These are phyloP conservation scores for Botrytis medusae DNA, from an alignment of 2,329 filamentous ascomycete genomes.

Conservation along the genomic window DNA sequence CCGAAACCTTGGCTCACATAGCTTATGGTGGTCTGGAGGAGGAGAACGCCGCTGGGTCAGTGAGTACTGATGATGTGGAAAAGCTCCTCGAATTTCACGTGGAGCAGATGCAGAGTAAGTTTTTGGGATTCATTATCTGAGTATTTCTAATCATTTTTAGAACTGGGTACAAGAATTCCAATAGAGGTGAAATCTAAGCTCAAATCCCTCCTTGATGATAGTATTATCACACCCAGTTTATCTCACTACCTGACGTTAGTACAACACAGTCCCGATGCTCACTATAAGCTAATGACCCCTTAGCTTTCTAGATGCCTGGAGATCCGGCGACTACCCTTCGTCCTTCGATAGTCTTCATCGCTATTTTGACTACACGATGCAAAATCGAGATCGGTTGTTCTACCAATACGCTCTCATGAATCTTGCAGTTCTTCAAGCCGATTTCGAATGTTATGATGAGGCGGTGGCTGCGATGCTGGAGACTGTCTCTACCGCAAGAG, in stretches of 20 bases:
- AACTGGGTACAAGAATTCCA: slow-evolving; percentile 75
- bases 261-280: neutral
- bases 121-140: neutral
- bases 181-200: slow-evolving; percentile 71
- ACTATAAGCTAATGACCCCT: slow-evolving; percentile 25
- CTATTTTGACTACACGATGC: slow-evolving; percentile 96
- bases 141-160: slow-evolving; percentile 45
- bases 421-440: slow-evolving; percentile 87
- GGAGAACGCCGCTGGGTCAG: slow-evolving; percentile 42
- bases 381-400: slow-evolving; percentile 75
- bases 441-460: slow-evolving; percentile 89
- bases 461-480: slow-evolving; percentile 94
- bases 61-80: slow-evolving; percentile 79
- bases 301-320: slow-evolving; percentile 89
- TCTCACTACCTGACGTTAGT: slow-evolving; percentile 70
- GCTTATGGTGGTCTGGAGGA: slow-evolving; percentile 34
- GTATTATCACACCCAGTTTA: slow-evolving; percentile 67
- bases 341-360: slow-evolving; percentile 89
- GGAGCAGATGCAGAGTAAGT: slow-evolving; percentile 76
- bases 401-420: slow-evolving; percentile 97
- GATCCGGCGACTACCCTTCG: slow-evolving; percentile 82
- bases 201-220: slow-evolving; percentile 64
- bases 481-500: slow-evolving; percentile 88
- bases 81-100: slow-evolving; percentile 84
- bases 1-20: slow-evolving; percentile 42